Conservation (phyloP, 2,329 filamentous ascomycete genomes). For the Gliomastix tumulicola region DNA sequence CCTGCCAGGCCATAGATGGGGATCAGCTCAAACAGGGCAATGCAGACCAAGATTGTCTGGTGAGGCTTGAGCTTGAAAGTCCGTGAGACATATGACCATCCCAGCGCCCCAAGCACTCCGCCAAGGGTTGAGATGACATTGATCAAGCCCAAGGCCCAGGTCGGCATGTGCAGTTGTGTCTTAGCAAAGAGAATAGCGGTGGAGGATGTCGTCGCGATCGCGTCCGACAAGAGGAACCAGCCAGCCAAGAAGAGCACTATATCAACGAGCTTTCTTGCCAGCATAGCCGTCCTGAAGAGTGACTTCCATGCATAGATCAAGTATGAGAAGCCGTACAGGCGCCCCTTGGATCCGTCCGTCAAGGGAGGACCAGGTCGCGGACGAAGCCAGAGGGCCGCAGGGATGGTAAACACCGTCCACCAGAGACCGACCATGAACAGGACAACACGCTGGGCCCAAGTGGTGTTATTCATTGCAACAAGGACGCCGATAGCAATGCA, state of each 20-base stretch:
- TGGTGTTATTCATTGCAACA: slow-evolving; percentile 65
- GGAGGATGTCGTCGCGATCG: slow-evolving; percentile 87
- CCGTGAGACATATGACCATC: slow-evolving; percentile 75
- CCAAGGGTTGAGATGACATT: slow-evolving; percentile 84
- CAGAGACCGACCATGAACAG: slow-evolving; percentile 81
- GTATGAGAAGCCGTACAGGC: slow-evolving; percentile 56
- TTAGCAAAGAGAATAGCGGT: slow-evolving; percentile 96
- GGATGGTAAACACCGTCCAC: slow-evolving; percentile 91
- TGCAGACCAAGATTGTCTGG: slow-evolving; percentile 89
- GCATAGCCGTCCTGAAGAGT: slow-evolving; percentile 69
- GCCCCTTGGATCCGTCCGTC: slow-evolving; percentile 30
- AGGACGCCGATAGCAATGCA: slow-evolving; percentile 74
- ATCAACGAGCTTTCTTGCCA: slow-evolving; percentile 66
- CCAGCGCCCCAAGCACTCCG: slow-evolving; percentile 82
- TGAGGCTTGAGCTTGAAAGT: slow-evolving; percentile 64
- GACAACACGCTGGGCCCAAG: slow-evolving; percentile 79
- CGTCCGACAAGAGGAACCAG: slow-evolving; percentile 93
- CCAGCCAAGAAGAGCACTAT: slow-evolving; percentile 74
- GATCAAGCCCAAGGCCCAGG: slow-evolving; percentile 83
- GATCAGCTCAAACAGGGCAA: slow-evolving; percentile 84
- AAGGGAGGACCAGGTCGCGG: slow-evolving; percentile 84
- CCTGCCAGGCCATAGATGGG: slow-evolving; percentile 86
- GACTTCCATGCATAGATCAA: slow-evolving; percentile 80
- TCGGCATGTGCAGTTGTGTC: slow-evolving; percentile 82
- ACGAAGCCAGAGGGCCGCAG: slow-evolving; percentile 79